Conservation (phyloP, 1,139 yeast genomes). For the Kluyveromyces sp. region DNA sequence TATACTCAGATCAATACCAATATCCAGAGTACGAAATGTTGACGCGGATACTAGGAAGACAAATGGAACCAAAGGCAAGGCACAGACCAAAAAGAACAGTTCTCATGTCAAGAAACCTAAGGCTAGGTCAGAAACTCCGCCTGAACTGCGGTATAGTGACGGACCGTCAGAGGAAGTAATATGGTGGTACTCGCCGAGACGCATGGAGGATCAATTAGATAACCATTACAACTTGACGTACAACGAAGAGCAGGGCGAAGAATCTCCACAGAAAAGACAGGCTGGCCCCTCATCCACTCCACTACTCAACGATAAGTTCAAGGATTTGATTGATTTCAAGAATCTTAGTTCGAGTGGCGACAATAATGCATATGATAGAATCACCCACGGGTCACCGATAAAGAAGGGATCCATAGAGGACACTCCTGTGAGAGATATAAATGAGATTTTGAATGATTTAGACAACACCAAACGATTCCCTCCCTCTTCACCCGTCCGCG, state of each 20-base stretch:
- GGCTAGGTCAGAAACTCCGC: not conserved
- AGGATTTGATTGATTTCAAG: conserved; percentile 21
- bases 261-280: conserved; percentile 10
- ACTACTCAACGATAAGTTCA: conserved; percentile 22
- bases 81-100: not conserved
- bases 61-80: not conserved
- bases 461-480: conserved; percentile 16
- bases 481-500: conserved; percentile 19
- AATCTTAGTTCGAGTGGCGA: conserved; percentile 1
- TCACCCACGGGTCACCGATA: conserved; percentile 5
- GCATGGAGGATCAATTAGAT: conserved; percentile 9
- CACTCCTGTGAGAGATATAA: conserved; percentile 23
- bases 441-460: conserved; percentile 26
- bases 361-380: not conserved
- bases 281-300: conserved; percentile 29
- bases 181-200: conserved; percentile 27
- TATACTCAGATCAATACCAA: conserved; percentile 27
- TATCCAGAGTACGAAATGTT: conserved; percentile 27
- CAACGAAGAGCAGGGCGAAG: conserved; percentile 15
- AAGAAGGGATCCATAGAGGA: conserved; percentile 7
- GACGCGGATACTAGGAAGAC: conserved; percentile 6
- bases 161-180: conserved; percentile 27
- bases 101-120: not conserved
- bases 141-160: conserved; percentile 10
- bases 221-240: conserved; percentile 12